Conservation (phyloP, 163 green algal species). For the Prototheca stagnorum region DNA sequence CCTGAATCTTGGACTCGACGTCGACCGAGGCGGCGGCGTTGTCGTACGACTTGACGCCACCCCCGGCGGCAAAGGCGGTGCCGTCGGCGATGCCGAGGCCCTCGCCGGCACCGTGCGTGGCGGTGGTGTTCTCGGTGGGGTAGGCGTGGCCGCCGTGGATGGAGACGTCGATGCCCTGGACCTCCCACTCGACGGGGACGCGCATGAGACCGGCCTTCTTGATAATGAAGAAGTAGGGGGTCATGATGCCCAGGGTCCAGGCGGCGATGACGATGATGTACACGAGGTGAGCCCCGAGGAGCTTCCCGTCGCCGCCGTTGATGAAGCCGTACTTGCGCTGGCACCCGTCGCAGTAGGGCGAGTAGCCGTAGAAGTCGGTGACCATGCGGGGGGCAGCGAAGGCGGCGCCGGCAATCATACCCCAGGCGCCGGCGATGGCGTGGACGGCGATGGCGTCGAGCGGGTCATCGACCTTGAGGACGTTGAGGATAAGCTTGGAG, state of each 20-base stretch:
- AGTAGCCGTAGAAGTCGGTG: constrained; percentile 16
- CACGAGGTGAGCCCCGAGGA: constrained; percentile 42
- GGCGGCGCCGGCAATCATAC: constrained; percentile 28
- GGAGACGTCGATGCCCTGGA: constrained; percentile 52
- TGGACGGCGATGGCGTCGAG: constrained; percentile 84
- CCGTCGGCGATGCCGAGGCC: not conserved
- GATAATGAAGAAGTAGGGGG: constrained; percentile 52
- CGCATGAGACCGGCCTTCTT: constrained; percentile 46
- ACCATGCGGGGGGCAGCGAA: constrained; percentile 31
- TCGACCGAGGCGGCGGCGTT: no score
- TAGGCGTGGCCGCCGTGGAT: constrained; percentile 59
- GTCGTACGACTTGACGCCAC: constrained; percentile 1
- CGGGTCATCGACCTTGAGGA: constrained; percentile 73
- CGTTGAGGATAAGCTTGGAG: constrained; percentile 25
- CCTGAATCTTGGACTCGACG: no score
- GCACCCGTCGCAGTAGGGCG: not conserved
- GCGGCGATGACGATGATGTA: constrained; percentile 37
- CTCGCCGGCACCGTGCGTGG: constrained; percentile 1
- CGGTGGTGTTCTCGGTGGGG: constrained; percentile 14
- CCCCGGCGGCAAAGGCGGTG: no score
- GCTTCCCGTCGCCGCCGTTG: constrained; percentile 36
- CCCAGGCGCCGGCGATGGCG: constrained; percentile 38
- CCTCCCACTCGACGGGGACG: constrained; percentile 54
- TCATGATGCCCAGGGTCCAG: constrained; percentile 52
- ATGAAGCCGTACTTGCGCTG: constrained; percentile 43